Evolutionary conservation across 768 basidiomycete genomes (phyloP), one percentile per base, ranked within the genome.

Genomic region (Phanerochaete carnosa): DNA sequence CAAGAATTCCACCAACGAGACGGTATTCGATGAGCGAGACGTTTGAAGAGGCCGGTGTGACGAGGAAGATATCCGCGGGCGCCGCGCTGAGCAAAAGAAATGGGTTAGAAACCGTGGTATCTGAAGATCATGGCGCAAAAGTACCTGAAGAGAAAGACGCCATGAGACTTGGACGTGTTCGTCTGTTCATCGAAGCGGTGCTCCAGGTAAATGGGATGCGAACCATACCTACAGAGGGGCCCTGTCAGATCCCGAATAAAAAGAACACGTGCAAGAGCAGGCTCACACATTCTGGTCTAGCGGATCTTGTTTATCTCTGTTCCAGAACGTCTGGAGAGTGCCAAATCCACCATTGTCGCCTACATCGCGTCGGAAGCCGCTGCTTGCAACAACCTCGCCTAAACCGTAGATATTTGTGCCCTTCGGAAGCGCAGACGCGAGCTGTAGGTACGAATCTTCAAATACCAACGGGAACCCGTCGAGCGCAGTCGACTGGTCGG

Each of bases 361-460:
- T 30, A 88, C 77, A 60, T 85, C 81, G 30, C 88, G 78, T 39
- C 88, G 76, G 70, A 89, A 86, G 4, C 88, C 88, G 61, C 86
- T 87, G 67, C 83, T 84, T 1, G 87, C 80, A 13, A 90, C 75
- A 1, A 85, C 83, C 69, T 94, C 90, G 1, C 91, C 89, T 37
- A 93, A 73, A 2, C 92, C 92, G 63, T 92, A 92, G 51, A 93
- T 80, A 64, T 92, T 92, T 2, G 90, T 80, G 35, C 80, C 77
- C 7, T 79, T 69, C 0, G 90, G 88, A 1, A 93, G 75, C 0
- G 86, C 80, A 3, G 88, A 89, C 0, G 88, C 75, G 22, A 93
- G 63, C 79, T 92, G 89, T 23, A 93, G 78, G 68, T 91, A 92
- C 66, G 88, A 87, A 62, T 92, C 84, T 65, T 92, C 90, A 66